phyloP scores from a whole-genome alignment of 192 early-diverging fungal genomes.

The Coemansia sp. region DNA sequence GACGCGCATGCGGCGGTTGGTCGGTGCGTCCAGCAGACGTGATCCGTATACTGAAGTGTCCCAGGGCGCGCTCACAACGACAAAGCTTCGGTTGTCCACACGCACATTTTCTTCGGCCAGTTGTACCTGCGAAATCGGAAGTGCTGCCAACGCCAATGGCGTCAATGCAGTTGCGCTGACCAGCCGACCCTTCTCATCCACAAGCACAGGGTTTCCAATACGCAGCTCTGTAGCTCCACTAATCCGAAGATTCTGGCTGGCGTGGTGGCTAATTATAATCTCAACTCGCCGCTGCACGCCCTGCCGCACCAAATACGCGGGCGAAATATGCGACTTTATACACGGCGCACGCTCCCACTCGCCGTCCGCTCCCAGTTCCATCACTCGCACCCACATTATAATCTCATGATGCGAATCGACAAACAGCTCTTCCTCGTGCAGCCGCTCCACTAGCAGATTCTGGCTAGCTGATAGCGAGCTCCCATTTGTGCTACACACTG shows the following conservation, averaged over 20 bases:
- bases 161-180: conserved; percentile 7
- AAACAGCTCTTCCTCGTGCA: conserved; percentile 62
- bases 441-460: conserved; percentile 32
- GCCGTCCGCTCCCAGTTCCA: conserved; percentile 65
- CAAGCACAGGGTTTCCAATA: conserved; percentile 45
- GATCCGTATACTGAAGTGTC: conserved; percentile 75
- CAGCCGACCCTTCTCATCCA: conserved; percentile 62
- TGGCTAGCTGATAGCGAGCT: conserved; percentile 26
- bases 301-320: conserved; percentile 66
- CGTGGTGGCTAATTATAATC: conserved; percentile 64
- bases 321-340: conserved; percentile 30
- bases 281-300: conserved; percentile 72
- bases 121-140: conserved; percentile 48
- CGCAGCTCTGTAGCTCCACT: conserved; percentile 5
- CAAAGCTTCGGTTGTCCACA: conserved; percentile 63
- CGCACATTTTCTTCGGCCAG: conserved; percentile 51
- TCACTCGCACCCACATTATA: conserved; percentile 62
- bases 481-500: neutral
- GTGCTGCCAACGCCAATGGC: neutral
- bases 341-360: conserved; percentile 52
- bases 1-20: conserved; percentile 60
- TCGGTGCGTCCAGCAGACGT: conserved; percentile 63
- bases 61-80: conserved; percentile 64
- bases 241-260: conserved; percentile 66
- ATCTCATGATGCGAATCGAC: conserved; percentile 69